Evolutionary conservation across 306 rosid species (phyloP).

Genomic region (Glycine soja): DNA sequence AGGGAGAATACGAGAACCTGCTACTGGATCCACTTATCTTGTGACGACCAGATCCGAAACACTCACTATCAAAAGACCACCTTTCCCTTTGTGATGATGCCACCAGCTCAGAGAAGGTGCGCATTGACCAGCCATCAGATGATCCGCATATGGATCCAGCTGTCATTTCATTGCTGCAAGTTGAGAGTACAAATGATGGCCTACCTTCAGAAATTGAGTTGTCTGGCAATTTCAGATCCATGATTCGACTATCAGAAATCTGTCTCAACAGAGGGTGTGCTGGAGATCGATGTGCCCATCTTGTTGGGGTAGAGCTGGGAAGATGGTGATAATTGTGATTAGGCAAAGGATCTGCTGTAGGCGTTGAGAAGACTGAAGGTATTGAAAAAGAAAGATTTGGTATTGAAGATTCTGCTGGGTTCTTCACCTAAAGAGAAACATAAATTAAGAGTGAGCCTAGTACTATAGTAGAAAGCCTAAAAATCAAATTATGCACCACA

Average conservation of each 20-base stretch:
- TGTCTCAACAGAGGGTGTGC: constrained; percentile 83
- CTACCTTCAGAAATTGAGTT: constrained; percentile 87
- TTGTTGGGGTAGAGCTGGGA: constrained; percentile 69
- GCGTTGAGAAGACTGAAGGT: constrained; percentile 65
- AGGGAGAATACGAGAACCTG: constrained; percentile 80
- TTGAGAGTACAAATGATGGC: constrained; percentile 74
- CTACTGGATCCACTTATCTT: constrained; percentile 81
- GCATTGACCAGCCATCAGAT: constrained; percentile 97
- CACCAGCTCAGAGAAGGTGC: constrained; percentile 92
- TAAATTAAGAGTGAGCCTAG: constrained; percentile 33
- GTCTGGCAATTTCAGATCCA: constrained; percentile 81
- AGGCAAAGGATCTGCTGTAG: constrained; percentile 61
- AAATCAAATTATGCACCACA: constrained; percentile 44
- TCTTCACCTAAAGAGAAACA: constrained; percentile 68
- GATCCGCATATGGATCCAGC: constrained; percentile 81
- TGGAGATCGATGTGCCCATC: constrained; percentile 77
- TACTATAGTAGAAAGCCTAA: constrained; percentile 26
- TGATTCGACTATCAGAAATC: constrained; percentile 77
- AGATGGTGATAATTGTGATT: constrained; percentile 57
- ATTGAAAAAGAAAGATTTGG: constrained; percentile 65
- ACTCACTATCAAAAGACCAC: constrained; percentile 92
- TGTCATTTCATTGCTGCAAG: constrained; percentile 81
- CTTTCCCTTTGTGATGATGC: constrained; percentile 89
- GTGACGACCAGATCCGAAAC: constrained; percentile 65
- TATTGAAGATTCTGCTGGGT: constrained; percentile 59